A percentile compares a stretch with the other conserved stretches of the same genome.
Evolutionary conservation across 257 asterid genomes (phyloP).

Genomic region (Galeopsis tetrahit): DNA sequence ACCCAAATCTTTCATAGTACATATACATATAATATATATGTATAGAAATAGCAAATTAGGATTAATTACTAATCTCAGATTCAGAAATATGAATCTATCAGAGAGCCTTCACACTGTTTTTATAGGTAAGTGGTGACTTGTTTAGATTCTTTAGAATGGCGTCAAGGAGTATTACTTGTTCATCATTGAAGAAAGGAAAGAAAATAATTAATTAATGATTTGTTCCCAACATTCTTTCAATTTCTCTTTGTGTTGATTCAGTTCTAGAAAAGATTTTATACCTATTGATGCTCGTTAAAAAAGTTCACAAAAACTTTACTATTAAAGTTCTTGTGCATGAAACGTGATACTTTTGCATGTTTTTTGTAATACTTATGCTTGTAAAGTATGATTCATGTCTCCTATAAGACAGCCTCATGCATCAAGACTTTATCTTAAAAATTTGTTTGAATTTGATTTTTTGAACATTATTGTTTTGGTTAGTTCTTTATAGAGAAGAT

Average conservation of each 20-base stretch:
- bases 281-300: too few relatives aligned
- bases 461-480: too few relatives aligned
- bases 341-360: too few relatives aligned
- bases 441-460: too few relatives aligned
- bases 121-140: background rate
- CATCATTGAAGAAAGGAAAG: conserved; percentile 21
- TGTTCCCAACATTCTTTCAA: background rate
- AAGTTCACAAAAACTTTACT: too few relatives aligned
- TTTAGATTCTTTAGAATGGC: conserved; percentile 22
- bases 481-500: too few relatives aligned
- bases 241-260: background rate
- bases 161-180: conserved; percentile 12
- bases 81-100: conserved; percentile 24
- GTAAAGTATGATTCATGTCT: too few relatives aligned
- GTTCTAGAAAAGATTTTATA: background rate
- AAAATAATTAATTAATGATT: conserved; percentile 10
- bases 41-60: conserved; percentile 26
- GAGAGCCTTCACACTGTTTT: conserved; percentile 20
- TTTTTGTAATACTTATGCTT: too few relatives aligned
- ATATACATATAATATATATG: background rate
- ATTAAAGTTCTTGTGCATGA: too few relatives aligned
- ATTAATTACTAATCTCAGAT: conserved; percentile 19
- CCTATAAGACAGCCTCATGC: too few relatives aligned
- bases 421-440: too few relatives aligned
- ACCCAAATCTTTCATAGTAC: conserved; percentile 39